phyloP scores from a whole-genome alignment of 2,329 filamentous ascomycete species.

The Pleurostoma richardsiae region DNA sequence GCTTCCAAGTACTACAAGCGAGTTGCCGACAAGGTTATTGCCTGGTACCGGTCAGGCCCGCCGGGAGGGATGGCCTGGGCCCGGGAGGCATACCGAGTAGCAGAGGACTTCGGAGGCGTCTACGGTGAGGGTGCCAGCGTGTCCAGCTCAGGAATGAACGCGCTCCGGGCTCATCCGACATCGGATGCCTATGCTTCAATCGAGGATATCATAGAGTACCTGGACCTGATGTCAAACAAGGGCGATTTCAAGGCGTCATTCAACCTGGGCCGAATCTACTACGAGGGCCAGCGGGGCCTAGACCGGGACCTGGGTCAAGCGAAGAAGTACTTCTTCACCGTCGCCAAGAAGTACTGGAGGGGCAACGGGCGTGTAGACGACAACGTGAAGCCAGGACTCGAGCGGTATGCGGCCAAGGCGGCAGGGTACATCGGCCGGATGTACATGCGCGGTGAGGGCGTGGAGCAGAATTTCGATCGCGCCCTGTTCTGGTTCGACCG shows the following conservation, averaged over 20 bases:
- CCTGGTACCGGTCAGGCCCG: slow-evolving; percentile 82
- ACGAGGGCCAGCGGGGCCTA: slow-evolving; percentile 75
- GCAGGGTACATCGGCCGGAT: slow-evolving; percentile 86
- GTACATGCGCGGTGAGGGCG: slow-evolving; percentile 82
- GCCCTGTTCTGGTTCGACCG: slow-evolving; percentile 81
- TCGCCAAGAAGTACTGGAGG: slow-evolving; percentile 77
- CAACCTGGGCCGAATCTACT: slow-evolving; percentile 79
- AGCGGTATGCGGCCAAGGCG: slow-evolving; percentile 76
- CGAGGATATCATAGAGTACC: slow-evolving; percentile 90
- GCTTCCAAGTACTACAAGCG: slow-evolving; percentile 86
- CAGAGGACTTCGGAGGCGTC: slow-evolving; percentile 85
- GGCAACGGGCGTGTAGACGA: slow-evolving; percentile 70
- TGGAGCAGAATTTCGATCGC: slow-evolving; percentile 70
- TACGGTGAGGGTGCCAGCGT: slow-evolving; percentile 95
- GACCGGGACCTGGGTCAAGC: slow-evolving; percentile 69
- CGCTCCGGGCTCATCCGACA: slow-evolving; percentile 65
- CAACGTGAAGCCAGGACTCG: slow-evolving; percentile 64
- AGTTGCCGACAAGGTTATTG: slow-evolving; percentile 88
- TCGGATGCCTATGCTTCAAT: slow-evolving; percentile 81
- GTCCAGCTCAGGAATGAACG: slow-evolving; percentile 79
- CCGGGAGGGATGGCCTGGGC: slow-evolving; percentile 79
- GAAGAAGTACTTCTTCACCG: slow-evolving; percentile 73
- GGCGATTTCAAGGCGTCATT: slow-evolving; percentile 85
- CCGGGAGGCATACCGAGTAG: slow-evolving; percentile 75
- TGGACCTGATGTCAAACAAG: slow-evolving; percentile 85